These are phyloP conservation scores for Ophiognomonia clavigignenti-juglandacearum DNA, from an alignment of 2,329 filamentous ascomycete species.

Conservation along the genomic window DNA sequence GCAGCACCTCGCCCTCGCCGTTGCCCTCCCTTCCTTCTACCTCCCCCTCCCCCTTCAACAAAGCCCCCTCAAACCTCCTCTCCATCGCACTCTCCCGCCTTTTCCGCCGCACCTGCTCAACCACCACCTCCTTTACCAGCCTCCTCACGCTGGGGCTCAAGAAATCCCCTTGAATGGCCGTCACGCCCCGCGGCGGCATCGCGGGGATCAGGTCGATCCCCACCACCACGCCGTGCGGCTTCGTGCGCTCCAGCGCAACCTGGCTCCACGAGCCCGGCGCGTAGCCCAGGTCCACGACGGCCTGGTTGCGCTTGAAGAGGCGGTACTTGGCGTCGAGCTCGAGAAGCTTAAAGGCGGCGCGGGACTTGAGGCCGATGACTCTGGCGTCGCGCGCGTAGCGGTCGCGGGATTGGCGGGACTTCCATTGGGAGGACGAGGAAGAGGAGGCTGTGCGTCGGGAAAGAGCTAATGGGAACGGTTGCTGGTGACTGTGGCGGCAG, in stretches of 20 bases:
- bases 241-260: slow-evolving; percentile 75
- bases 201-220: slow-evolving; percentile 94
- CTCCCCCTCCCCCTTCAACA: slow-evolving; percentile 20
- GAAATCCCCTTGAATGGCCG: slow-evolving; percentile 93
- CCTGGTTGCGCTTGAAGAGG: slow-evolving; percentile 75
- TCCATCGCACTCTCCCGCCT: slow-evolving; percentile 17
- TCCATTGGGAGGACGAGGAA: slow-evolving; percentile 70
- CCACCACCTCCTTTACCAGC: slow-evolving; percentile 72
- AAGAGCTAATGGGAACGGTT: background rate
- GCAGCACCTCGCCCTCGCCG: slow-evolving; percentile 21
- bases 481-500: background rate
- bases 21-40: slow-evolving; percentile 12
- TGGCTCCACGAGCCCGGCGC: slow-evolving; percentile 72
- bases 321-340: slow-evolving; percentile 81
- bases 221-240: slow-evolving; percentile 72
- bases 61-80: background rate
- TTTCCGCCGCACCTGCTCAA: slow-evolving; percentile 50
- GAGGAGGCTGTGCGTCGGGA: too few relatives aligned
- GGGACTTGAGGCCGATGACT: slow-evolving; percentile 76
- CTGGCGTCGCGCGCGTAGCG: slow-evolving; percentile 68
- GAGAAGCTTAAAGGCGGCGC: slow-evolving; percentile 88
- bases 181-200: slow-evolving; percentile 85
- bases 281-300: slow-evolving; percentile 85
- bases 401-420: slow-evolving; percentile 71
- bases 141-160: slow-evolving; percentile 68